Evolutionary conservation across 257 asterid species (phyloP), one percentile per base, ranked within the genome.

Genomic region (Echium plantagineum): DNA sequence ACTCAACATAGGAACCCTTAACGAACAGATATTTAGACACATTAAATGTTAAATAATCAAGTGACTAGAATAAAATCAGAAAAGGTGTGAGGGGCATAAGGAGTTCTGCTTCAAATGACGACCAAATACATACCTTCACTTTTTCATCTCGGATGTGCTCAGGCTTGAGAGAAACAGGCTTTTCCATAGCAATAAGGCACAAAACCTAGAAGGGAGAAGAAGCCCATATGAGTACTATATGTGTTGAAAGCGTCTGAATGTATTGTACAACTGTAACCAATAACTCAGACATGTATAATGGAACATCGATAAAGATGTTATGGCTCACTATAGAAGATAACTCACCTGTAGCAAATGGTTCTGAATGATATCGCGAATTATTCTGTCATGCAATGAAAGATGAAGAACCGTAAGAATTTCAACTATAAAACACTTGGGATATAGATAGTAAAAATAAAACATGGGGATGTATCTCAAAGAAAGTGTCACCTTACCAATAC

Each of bases 151-250:
- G 83, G 62, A 90, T 75, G 66, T 90, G 83, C 82, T 90, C 97
- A 42, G 95, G 94, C 65, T 71, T 82, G 58, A 73, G 71, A 63
- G 95, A 90, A 68, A 90, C 64, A 42, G 97, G 97, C 78, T 84
- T 90, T 77, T 90, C 97, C 97, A 90, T 90, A 28, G 95, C 94
- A 62, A 86, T 83, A 64, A 90, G 97, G 75, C 97, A 86, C 72
- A 90, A 78, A 66, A 90, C 95, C 97, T 89, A 42, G 49, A 42
- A 17, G 1, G 49, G 49, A 42, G 52, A 55, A 65, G 52, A 6
- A 9, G 24, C 59, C 17, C 13, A 15, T 7, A 24, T 63, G 31
- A 49, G 46, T 13, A 46, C 21, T 17, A 47, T 22, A 21, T n/a
- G 4, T 12, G 15, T 48, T n/a, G 62, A 2, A 55, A 58, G 31